Evolutionary conservation across 805 yeast genomes (phyloP).

Genomic region (Candida fluviatilis): DNA sequence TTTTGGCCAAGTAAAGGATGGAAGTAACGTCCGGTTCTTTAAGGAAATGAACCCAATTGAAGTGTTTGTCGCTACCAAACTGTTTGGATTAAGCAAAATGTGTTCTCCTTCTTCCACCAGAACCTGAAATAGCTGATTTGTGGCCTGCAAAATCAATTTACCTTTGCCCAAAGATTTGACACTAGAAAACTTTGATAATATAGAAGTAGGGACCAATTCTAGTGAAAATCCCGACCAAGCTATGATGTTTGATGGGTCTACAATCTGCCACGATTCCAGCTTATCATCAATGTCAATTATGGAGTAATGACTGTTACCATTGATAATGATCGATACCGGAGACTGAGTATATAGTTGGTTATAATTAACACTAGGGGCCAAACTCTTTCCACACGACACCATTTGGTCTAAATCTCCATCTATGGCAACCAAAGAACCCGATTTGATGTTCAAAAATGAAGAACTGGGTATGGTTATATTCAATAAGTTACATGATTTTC

Average conservation of each 20-base stretch:
- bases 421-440: constrained; percentile 40
- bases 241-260: constrained; percentile 31
- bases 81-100: constrained; percentile 33
- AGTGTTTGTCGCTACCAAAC: constrained; percentile 33
- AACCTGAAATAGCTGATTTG: constrained; percentile 36
- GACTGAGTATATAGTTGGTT: constrained; percentile 12
- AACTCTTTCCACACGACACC: constrained; percentile 8
- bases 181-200: constrained; percentile 20
- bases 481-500: constrained; percentile 33
- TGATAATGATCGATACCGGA: constrained; percentile 20
- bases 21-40: neutral
- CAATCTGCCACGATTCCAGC: constrained; percentile 38
- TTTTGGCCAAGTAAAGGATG: too few species aligned
- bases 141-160: constrained; percentile 33
- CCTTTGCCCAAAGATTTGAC: constrained; percentile 36
- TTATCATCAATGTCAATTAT: constrained; percentile 35
- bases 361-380: constrained; percentile 3
- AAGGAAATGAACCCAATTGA: neutral
- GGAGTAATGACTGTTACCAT: constrained; percentile 35
- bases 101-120: constrained; percentile 32
- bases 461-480: constrained; percentile 43
- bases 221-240: constrained; percentile 47
- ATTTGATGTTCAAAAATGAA: constrained; percentile 30
- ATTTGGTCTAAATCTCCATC: constrained; percentile 37
- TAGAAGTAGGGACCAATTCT: constrained; percentile 13